Evolutionary conservation across 441 rosid species (phyloP).

Genomic region (Breynia disticha): DNA sequence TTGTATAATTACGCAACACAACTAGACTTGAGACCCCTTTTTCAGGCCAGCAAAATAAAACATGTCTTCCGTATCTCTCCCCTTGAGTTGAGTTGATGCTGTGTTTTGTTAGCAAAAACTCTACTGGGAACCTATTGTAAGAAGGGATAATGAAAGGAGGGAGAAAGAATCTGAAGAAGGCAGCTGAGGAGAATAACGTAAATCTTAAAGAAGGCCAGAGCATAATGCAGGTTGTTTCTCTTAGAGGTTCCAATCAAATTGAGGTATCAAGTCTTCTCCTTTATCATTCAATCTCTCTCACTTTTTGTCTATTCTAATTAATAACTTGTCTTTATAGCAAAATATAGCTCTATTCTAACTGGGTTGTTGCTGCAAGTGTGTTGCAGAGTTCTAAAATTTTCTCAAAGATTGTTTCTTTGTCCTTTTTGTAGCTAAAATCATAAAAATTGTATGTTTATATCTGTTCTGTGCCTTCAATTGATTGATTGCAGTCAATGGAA

Average conservation of each 20-base stretch:
- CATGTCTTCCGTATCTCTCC: too few species aligned
- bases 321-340: too few species aligned
- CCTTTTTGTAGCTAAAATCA: neutral
- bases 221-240: constrained; percentile 66
- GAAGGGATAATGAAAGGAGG: constrained; percentile 54
- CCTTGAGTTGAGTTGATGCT: too few species aligned
- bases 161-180: constrained; percentile 79
- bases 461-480: neutral
- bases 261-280: constrained; percentile 39
- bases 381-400: too few species aligned
- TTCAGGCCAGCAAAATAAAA: too few species aligned
- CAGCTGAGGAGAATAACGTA: constrained; percentile 44
- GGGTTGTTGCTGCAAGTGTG: neutral
- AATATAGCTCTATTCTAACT: neutral
- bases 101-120: too few species aligned
- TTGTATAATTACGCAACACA: too few species aligned
- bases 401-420: too few species aligned
- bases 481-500: neutral
- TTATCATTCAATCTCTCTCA: neutral
- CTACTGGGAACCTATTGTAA: neutral
- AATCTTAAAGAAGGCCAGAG: constrained; percentile 59
- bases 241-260: constrained; percentile 84
- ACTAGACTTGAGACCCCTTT: too few species aligned
- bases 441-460: constrained; percentile 1
- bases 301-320: neutral